phyloP scores from a whole-genome alignment of 2,329 filamentous ascomycete genomes.

The Fusarium sp. region DNA sequence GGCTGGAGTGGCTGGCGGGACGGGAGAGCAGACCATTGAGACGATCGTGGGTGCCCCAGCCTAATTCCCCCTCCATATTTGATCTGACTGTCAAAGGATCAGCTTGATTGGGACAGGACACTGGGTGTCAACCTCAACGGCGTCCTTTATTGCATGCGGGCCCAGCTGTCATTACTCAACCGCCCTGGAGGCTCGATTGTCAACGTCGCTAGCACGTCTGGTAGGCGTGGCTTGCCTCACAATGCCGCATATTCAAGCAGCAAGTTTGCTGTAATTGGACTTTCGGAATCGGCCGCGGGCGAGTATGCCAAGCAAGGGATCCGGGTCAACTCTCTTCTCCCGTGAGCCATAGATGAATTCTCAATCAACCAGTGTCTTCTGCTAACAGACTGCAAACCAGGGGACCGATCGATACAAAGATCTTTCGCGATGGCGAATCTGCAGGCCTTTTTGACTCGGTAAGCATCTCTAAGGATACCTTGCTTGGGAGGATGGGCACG shows the following conservation, averaged over 20 bases:
- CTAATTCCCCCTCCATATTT: too few species aligned
- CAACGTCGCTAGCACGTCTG: background rate
- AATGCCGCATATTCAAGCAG: background rate
- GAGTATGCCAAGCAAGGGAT: background rate
- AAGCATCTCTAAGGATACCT: background rate
- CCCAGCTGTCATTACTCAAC: background rate
- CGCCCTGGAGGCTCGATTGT: background rate
- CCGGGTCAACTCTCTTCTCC: background rate
- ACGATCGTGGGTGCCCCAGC: background rate
- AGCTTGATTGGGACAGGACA: background rate
- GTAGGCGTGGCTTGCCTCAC: background rate
- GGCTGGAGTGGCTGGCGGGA: background rate
- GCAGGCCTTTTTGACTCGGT: background rate
- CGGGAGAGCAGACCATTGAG: background rate
- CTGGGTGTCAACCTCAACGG: background rate
- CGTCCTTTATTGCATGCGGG: background rate
- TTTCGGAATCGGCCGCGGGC: background rate
- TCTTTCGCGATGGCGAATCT: background rate
- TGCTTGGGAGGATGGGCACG: background rate
- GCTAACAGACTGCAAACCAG: background rate
- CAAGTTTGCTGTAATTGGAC: background rate
- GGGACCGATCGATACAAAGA: background rate
- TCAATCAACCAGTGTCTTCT: background rate
- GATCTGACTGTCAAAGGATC: background rate
- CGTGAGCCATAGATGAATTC: background rate